Evolutionary conservation across 805 yeast species (phyloP).

Genomic region (Pichia rugopelliculosa): DNA sequence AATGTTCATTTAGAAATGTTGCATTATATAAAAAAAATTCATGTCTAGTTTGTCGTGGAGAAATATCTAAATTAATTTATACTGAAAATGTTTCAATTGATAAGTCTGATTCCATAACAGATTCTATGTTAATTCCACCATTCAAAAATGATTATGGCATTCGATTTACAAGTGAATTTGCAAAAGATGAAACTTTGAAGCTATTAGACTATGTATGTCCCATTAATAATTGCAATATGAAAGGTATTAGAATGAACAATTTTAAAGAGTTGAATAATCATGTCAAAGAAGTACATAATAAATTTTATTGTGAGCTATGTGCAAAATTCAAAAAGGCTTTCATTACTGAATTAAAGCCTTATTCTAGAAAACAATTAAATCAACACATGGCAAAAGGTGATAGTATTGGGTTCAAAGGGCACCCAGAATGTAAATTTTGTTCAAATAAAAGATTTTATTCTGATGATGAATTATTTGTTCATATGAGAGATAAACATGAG

Average conservation of each 20-base stretch:
- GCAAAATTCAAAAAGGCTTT: constrained; percentile 71
- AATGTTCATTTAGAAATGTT: constrained; percentile 75
- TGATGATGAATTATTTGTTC: constrained; percentile 76
- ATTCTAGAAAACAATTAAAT: constrained; percentile 52
- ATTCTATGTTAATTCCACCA: constrained; percentile 2
- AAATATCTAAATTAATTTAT: constrained; percentile 49
- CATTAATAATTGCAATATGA: constrained; percentile 19
- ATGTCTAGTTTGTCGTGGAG: constrained; percentile 82
- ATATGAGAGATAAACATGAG: constrained; percentile 79
- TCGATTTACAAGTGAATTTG: constrained; percentile 49
- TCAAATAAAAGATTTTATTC: constrained; percentile 70
- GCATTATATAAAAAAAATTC: constrained; percentile 65
- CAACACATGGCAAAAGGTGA: constrained; percentile 73
- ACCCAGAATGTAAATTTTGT: constrained; percentile 84
- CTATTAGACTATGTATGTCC: constrained; percentile 56
- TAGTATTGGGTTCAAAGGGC: constrained; percentile 73
- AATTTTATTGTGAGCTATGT: constrained; percentile 68
- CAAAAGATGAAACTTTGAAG: constrained; percentile 39
- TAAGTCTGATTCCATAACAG: constrained; percentile 20
- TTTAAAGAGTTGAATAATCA: constrained; percentile 63
- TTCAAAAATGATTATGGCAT: constrained; percentile 43
- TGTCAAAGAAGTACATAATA: constrained; percentile 54
- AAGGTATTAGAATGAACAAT: constrained; percentile 28
- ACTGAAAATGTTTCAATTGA: constrained; percentile 42
- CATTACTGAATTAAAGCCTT: constrained; percentile 59